Evolutionary conservation across 176 grass and related monocot species (phyloP).

Genomic region (Oryza longistaminata): DNA sequence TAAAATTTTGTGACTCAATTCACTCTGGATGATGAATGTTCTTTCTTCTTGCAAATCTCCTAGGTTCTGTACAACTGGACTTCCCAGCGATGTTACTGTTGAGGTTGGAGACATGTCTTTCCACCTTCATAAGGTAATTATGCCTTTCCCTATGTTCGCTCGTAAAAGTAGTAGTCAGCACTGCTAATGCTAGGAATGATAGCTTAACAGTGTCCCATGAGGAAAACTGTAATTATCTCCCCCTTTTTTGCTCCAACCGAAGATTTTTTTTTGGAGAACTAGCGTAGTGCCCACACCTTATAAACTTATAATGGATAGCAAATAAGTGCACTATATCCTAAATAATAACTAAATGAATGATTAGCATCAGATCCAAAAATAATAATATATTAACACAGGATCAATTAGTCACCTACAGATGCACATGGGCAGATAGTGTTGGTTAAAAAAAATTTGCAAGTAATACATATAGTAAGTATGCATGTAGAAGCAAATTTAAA

Average conservation of each 20-base stretch:
- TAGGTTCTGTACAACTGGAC: constrained; percentile 93
- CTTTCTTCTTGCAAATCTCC: constrained; percentile 42
- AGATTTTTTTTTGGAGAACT: not conserved
- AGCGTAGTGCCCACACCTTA: not conserved
- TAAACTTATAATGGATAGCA: not conserved
- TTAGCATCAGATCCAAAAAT: not conserved
- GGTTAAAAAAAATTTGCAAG: not conserved
- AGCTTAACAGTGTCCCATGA: no score
- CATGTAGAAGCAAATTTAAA: not conserved
- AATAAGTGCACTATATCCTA: not conserved
- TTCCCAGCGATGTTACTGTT: constrained; percentile 89
- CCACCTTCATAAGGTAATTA: constrained; percentile 93
- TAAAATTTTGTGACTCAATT: not conserved
- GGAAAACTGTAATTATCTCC: not conserved
- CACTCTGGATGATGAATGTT: not conserved
- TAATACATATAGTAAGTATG: not conserved
- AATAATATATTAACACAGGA: not conserved
- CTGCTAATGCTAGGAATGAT: no score
- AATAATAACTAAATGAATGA: not conserved
- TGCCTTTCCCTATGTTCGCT: not conserved
- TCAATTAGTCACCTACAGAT: not conserved
- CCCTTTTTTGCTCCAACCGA: not conserved
- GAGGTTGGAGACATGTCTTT: constrained; percentile 94
- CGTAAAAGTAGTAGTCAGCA: no score
- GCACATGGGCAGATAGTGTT: not conserved